Evolutionary conservation across 2,329 filamentous ascomycete species (phyloP).

Genomic region (Sporothrix curviconia): DNA sequence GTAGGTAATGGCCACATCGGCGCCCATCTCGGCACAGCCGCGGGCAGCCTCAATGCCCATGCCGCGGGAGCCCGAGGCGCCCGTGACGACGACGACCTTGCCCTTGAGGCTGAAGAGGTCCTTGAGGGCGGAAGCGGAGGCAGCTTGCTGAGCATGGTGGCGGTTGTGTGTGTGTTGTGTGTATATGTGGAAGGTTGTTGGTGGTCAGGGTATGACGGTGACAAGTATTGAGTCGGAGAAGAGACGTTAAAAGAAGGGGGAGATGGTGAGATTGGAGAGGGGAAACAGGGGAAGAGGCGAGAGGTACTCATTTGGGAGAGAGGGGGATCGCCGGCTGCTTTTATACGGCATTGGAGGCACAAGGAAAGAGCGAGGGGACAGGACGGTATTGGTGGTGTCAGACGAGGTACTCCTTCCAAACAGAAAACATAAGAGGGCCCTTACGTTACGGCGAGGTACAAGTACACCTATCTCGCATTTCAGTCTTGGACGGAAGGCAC

Average conservation of each 20-base stretch:
- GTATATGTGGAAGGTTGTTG: not conserved
- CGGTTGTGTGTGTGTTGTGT: not conserved
- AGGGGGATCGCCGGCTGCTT: slow-evolving; percentile 1
- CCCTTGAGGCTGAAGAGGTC: slow-evolving; percentile 68
- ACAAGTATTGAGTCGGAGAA: too few species aligned
- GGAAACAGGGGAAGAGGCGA: too few species aligned
- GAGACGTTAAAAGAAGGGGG: too few species aligned
- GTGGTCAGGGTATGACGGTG: not conserved
- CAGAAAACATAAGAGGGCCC: not conserved
- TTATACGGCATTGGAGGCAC: not conserved
- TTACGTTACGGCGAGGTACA: slow-evolving; percentile 1
- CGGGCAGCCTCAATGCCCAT: slow-evolving; percentile 65
- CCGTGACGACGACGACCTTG: slow-evolving; percentile 65
- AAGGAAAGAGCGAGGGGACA: not conserved
- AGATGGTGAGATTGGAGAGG: not conserved
- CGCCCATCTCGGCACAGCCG: slow-evolving; percentile 65
- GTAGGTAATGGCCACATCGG: slow-evolving; percentile 65
- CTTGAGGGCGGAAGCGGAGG: slow-evolving; percentile 50
- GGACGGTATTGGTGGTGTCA: not conserved
- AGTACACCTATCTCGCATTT: not conserved
- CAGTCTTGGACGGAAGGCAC: not conserved
- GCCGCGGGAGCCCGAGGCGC: slow-evolving; percentile 61
- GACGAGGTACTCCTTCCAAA: not conserved
- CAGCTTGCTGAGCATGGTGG: slow-evolving; percentile 48
- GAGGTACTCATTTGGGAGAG: too few species aligned